phyloP scores from a whole-genome alignment of 2,329 filamentous ascomycete genomes.

The Daldinia eschscholtzii region DNA sequence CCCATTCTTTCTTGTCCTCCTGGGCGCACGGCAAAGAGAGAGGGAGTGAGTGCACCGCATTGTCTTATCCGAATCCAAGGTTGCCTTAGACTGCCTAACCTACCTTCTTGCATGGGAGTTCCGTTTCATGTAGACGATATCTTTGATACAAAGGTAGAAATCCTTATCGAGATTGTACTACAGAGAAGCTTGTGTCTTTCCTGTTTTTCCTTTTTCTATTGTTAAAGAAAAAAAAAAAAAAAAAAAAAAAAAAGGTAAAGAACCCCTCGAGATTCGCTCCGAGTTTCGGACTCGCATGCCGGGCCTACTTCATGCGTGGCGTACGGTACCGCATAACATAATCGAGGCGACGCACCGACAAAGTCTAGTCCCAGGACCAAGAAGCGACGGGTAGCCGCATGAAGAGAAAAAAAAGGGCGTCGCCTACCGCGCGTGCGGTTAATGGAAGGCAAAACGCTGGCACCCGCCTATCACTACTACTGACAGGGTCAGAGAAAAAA shows the following conservation, averaged over 20 bases:
- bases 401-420: conserved; percentile 11
- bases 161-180: no score
- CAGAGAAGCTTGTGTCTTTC: no score
- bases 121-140: not conserved
- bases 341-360: conserved; percentile 1
- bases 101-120: not conserved
- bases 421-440: conserved; percentile 19
- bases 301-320: conserved; percentile 4
- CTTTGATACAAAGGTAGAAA: no score
- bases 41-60: no score
- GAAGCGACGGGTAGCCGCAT: conserved; percentile 19
- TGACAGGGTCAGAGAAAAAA: not conserved
- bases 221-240: no score
- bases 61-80: conserved; percentile 26
- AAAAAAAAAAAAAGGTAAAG: no score
- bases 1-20: conserved; percentile 2
- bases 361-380: conserved; percentile 5
- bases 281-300: not conserved
- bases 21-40: conserved; percentile 20
- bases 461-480: not conserved
- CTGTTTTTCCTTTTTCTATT: no score
- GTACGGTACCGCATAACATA: not conserved
- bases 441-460: not conserved
- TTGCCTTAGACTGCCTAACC: not conserved
- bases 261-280: not conserved